A percentile compares a stretch with the other conserved stretches of the same genome.
phyloP scores from a whole-genome alignment of 2,329 filamentous ascomycete genomes.

The Clonostachys byssicola region DNA sequence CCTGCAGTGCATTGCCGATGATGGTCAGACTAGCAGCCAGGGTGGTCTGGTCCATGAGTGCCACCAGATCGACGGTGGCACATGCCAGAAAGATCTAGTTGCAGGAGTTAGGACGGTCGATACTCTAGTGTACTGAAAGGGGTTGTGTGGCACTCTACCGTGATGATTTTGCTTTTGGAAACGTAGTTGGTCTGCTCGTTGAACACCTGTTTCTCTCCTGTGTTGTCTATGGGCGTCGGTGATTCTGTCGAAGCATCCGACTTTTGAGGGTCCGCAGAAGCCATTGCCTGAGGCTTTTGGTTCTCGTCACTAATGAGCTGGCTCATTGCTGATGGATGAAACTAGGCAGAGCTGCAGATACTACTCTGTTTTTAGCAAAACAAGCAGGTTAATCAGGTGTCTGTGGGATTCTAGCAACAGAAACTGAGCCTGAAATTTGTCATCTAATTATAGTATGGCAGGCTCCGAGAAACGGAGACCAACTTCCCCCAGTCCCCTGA shows the following conservation, averaged over 20 bases:
- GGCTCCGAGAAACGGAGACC: not conserved
- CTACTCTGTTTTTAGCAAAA: too few species aligned
- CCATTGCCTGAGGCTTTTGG: too few species aligned
- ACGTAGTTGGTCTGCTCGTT: conserved; percentile 55
- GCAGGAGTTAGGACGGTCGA: too few species aligned
- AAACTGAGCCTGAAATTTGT: too few species aligned
- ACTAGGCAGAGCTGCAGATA: not conserved
- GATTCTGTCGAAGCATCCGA: not conserved
- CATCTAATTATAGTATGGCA: not conserved
- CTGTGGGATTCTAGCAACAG: too few species aligned
- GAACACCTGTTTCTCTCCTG: conserved; percentile 25
- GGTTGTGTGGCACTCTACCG: conserved; percentile 22
- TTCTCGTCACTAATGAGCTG: not conserved
- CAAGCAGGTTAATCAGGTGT: too few species aligned
- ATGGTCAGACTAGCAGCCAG: conserved; percentile 50
- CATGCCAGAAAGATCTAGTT: conserved; percentile 52
- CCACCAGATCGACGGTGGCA: conserved; percentile 48
- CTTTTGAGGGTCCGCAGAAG: too few species aligned
- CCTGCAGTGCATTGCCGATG: conserved; percentile 43
- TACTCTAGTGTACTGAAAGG: not conserved
- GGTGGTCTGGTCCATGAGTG: conserved; percentile 55
- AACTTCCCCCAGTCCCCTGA: not conserved
- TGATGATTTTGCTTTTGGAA: conserved; percentile 43
- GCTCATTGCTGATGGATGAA: not conserved
- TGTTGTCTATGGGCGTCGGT: not conserved